phyloP scores from a whole-genome alignment of 805 yeast genomes.

The Metschnikowia matae region DNA sequence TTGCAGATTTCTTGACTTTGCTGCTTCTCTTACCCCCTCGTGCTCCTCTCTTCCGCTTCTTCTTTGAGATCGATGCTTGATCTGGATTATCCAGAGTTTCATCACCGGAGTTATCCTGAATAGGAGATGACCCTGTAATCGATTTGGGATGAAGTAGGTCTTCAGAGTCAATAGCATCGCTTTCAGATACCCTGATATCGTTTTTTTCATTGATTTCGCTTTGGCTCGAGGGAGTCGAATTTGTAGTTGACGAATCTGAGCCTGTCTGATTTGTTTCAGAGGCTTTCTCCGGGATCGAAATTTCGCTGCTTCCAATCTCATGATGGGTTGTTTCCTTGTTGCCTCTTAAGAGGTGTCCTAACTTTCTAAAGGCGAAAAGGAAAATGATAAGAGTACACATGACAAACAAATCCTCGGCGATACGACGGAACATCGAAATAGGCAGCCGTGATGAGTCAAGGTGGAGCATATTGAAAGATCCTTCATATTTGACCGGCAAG shows the following conservation, averaged over 20 bases:
- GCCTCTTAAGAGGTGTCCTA: conserved; percentile 6
- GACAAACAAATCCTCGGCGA: conserved; percentile 49
- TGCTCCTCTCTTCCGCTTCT: conserved; percentile 76
- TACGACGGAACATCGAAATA: conserved; percentile 23
- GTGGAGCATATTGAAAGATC: neutral
- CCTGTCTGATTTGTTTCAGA: neutral
- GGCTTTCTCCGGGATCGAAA: neutral
- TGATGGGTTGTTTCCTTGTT: neutral
- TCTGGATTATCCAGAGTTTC: conserved; percentile 11
- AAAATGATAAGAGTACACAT: conserved; percentile 35
- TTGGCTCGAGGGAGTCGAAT: neutral
- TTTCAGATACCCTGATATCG: neutral
- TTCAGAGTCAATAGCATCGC: neutral
- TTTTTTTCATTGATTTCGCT: neutral
- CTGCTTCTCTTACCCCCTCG: conserved; percentile 72
- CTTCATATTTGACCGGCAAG: conserved; percentile 1
- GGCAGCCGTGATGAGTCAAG: conserved; percentile 3
- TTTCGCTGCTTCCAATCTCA: neutral
- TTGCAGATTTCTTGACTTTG: conserved; percentile 19
- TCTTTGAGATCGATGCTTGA: conserved; percentile 27
- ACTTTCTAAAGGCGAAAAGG: conserved; percentile 31
- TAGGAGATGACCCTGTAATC: neutral
- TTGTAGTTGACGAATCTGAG: neutral
- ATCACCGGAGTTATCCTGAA: conserved; percentile 1
- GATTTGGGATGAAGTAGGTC: neutral